phyloP scores from a whole-genome alignment of 805 yeast species.

The Pichia gijzeniarum region DNA sequence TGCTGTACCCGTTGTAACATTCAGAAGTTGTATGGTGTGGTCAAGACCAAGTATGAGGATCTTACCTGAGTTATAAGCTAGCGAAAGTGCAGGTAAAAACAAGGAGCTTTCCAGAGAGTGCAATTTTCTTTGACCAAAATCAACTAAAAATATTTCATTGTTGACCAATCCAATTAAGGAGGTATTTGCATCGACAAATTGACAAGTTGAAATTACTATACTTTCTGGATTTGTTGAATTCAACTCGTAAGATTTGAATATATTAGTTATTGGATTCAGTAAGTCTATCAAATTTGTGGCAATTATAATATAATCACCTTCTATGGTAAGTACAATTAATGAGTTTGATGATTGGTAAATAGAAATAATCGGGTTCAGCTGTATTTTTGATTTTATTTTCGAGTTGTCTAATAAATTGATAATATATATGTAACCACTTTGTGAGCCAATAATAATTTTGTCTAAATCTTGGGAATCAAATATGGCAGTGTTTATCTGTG shows the following conservation, averaged over 20 bases:
- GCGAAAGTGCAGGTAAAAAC: too few species aligned
- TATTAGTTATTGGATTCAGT: conserved; percentile 12
- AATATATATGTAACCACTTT: conserved; percentile 43
- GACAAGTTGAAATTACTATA: conserved; percentile 15
- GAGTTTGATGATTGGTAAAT: conserved; percentile 24
- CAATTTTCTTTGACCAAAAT: not conserved
- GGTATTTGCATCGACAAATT: conserved; percentile 17
- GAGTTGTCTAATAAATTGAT: conserved; percentile 1
- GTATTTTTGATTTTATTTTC: conserved; percentile 1
- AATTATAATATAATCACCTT: conserved; percentile 19
- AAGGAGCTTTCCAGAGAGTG: too few species aligned
- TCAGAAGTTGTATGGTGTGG: not conserved
- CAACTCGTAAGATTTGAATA: conserved; percentile 5
- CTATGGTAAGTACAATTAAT: conserved; percentile 18
- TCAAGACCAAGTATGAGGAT: conserved; percentile 3
- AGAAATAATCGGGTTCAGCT: conserved; percentile 16
- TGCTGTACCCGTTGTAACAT: not conserved
- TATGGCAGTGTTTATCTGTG: conserved; percentile 34
- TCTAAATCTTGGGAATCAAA: conserved; percentile 36
- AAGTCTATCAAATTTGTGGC: conserved; percentile 21
- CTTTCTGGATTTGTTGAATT: not conserved
- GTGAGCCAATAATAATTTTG: conserved; percentile 42
- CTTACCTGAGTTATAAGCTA: conserved; percentile 1
- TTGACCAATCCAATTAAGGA: conserved; percentile 21
- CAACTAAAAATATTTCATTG: conserved; percentile 15